Evolutionary conservation across 2,329 filamentous ascomycete species (phyloP).

Genomic region (Sclerotiophoma versabilis): DNA sequence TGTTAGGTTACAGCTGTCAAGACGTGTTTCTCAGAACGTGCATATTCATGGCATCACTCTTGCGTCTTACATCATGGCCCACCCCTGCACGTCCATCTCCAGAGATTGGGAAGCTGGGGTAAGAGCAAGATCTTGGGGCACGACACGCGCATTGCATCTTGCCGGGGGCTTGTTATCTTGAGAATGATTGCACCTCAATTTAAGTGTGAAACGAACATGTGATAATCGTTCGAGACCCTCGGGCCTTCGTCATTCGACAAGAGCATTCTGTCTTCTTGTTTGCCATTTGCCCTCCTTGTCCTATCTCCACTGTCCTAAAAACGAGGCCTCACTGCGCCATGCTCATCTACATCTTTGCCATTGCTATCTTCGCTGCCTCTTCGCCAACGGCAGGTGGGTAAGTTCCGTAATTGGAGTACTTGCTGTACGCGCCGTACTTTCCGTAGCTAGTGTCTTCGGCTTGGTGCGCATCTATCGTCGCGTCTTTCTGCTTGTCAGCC

Average conservation of each 20-base stretch:
- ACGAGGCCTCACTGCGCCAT: background rate
- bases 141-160: background rate
- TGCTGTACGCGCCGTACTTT: conserved; percentile 9
- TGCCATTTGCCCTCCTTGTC: background rate
- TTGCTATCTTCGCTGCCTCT: conserved; percentile 10
- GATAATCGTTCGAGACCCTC: background rate
- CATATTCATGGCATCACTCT: background rate
- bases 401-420: background rate
- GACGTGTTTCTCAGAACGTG: too few species aligned
- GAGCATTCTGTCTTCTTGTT: background rate
- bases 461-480: background rate
- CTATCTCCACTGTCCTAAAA: background rate
- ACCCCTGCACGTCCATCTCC: conserved; percentile 2
- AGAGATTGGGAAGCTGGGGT: conserved; percentile 13
- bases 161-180: background rate
- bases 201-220: background rate
- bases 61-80: conserved; percentile 8
- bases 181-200: background rate
- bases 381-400: conserved; percentile 10
- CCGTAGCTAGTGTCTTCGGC: conserved; percentile 12
- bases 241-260: background rate
- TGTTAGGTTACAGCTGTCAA: too few species aligned
- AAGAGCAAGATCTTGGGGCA: conserved; percentile 13
- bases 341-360: background rate
- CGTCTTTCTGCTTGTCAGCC: background rate